Evolutionary conservation across 2,329 filamentous ascomycete species (phyloP).

Genomic region (Fusarium ramigenum): DNA sequence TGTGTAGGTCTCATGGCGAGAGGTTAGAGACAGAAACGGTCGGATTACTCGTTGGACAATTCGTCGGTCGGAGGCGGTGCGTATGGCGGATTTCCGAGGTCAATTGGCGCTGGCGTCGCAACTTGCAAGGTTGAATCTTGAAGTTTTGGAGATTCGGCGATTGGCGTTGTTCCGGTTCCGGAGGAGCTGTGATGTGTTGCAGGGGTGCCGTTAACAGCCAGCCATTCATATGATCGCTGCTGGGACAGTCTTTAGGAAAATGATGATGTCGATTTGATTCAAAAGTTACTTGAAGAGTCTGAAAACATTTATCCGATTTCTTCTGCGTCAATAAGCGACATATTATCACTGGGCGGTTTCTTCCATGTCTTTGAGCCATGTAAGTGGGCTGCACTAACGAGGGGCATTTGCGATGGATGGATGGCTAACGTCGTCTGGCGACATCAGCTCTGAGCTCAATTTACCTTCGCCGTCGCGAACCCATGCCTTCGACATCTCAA

Average conservation of each 20-base stretch:
- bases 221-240: neutral
- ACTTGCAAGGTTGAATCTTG: slow-evolving; percentile 26
- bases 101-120: slow-evolving; percentile 3
- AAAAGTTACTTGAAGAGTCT: neutral
- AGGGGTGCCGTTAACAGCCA: slow-evolving; percentile 24
- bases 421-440: slow-evolving; percentile 37
- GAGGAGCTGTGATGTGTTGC: slow-evolving; percentile 20
- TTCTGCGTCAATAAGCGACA: neutral
- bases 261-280: neutral
- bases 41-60: neutral
- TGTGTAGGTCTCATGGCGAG: slow-evolving; percentile 73
- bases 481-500: slow-evolving; percentile 35
- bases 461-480: slow-evolving; percentile 30
- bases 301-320: neutral
- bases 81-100: slow-evolving; percentile 11
- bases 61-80: slow-evolving; percentile 4
- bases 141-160: slow-evolving; percentile 35
- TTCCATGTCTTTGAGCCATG: slow-evolving; percentile 19
- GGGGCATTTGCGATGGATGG: slow-evolving; percentile 38
- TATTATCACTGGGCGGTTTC: too few relatives aligned
- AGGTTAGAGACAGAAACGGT: neutral
- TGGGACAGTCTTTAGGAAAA: neutral
- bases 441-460: slow-evolving; percentile 34
- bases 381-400: slow-evolving; percentile 42
- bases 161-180: slow-evolving; percentile 47